Evolutionary conservation across 1,284 basidiomycete species (phyloP).

Genomic region (Vanrija sp.): DNA sequence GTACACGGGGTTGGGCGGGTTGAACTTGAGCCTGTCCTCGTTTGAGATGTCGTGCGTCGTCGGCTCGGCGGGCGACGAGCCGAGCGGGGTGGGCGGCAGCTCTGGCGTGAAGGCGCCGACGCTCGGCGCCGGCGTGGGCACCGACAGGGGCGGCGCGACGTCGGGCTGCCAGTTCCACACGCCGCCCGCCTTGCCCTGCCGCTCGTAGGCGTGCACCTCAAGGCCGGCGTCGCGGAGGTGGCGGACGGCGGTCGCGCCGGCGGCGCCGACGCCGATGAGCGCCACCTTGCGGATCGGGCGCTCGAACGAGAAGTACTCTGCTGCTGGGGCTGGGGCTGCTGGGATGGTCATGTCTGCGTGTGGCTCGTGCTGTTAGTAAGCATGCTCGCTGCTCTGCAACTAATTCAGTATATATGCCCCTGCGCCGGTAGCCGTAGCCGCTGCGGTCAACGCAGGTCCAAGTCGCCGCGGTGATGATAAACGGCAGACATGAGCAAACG

Average conservation of each 20-base stretch:
- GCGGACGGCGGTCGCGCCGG: constrained; percentile 5
- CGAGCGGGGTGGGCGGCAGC: not conserved
- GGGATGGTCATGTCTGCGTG: not conserved
- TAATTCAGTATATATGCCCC: no score
- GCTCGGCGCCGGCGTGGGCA: constrained; percentile 49
- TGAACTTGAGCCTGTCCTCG: constrained; percentile 30
- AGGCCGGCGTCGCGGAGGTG: constrained; percentile 8
- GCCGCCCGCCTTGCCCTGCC: constrained; percentile 4
- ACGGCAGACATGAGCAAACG: no score
- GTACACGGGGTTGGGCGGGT: constrained; percentile 52
- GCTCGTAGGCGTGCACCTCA: constrained; percentile 1
- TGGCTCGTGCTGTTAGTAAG: no score
- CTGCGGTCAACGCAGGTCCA: no score
- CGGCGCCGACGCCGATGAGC: constrained; percentile 6
- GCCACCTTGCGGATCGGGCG: constrained; percentile 1
- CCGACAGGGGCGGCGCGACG: constrained; percentile 45
- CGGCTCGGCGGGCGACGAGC: no score
- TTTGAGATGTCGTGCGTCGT: not conserved
- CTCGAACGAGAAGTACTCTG: no score
- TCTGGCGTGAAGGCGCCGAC: constrained; percentile 50
- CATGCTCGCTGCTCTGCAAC: no score
- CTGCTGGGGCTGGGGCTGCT: no score
- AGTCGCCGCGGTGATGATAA: no score
- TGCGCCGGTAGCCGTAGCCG: no score
- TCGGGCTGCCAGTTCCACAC: constrained; percentile 39